Conservation (phyloP, 805 yeast genomes). For the Candida silvatica region DNA sequence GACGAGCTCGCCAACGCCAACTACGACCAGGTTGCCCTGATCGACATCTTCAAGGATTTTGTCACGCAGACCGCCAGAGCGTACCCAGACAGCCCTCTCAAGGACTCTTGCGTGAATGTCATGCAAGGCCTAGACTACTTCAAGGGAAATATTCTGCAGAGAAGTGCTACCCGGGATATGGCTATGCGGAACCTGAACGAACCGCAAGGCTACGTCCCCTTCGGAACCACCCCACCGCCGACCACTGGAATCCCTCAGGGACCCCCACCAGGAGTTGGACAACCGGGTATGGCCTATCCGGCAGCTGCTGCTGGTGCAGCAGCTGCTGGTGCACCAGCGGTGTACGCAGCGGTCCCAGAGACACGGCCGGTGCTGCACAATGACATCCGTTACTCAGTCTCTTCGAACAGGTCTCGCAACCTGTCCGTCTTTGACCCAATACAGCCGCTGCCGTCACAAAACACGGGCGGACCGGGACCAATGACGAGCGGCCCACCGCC, state of each 20-base stretch:
- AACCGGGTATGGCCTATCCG: neutral
- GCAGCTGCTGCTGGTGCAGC: neutral
- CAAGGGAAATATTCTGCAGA: slow-evolving; percentile 19
- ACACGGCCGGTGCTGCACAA: slow-evolving; percentile 19
- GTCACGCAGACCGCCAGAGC: slow-evolving; percentile 4
- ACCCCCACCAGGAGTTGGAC: neutral
- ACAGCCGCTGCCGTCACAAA: slow-evolving; percentile 14
- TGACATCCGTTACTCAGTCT: slow-evolving; percentile 23
- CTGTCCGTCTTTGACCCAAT: slow-evolving; percentile 30
- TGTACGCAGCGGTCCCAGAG: slow-evolving; percentile 1
- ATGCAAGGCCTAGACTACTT: slow-evolving; percentile 16
- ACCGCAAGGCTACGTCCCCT: too few species aligned
- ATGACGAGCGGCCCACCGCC: too few species aligned
- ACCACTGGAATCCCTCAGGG: neutral
- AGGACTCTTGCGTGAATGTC: neutral
- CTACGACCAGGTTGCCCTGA: slow-evolving; percentile 41
- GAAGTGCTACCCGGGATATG: slow-evolving; percentile 26
- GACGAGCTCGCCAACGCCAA: slow-evolving; percentile 42
- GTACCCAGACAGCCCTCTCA: neutral
- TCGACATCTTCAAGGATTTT: slow-evolving; percentile 31
- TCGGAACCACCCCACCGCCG: neutral
- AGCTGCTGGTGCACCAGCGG: slow-evolving; percentile 10
- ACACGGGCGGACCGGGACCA: too few species aligned
- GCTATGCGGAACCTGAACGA: slow-evolving; percentile 10
- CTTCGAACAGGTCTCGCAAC: slow-evolving; percentile 27